Base-by-base conservation (phyloP, 352 stramenopile species). In the Globisporangium yorkense region DNA sequence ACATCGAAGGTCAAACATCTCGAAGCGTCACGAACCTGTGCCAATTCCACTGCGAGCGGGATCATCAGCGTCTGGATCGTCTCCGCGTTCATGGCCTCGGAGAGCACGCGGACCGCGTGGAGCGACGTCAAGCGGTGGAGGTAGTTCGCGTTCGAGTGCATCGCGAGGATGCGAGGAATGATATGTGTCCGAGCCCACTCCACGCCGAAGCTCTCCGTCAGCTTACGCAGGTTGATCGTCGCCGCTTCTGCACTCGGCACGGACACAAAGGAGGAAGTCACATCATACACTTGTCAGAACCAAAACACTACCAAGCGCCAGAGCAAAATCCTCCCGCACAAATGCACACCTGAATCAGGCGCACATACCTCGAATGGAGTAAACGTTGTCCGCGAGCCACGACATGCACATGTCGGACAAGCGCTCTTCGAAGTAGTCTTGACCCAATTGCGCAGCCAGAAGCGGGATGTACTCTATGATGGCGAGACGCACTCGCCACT, bases 381-480 rank as follows among this genome's bases (percentile, higher is more conserved):
- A 98, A 47, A 99, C 97, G 61, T 97, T 93, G 74, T 99, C 97
- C 6, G 84, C 76, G 18, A 99, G 77, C 96, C 97, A 99, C 27
- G 80, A 87, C 77, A 99, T 96, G 70, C 97, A 99, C 41, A 99
- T 79, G 31, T 86, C 79, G 6, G 87, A 75, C n/a, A 99, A 69
- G 48, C 96, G 86, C 56, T 98, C 93, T 62, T 97, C 92, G 59
- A 99, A 99, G 76, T 99, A 98, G 20, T 97, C 80, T 53, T 80
- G 81, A 16, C 96, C 97, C 18, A 99, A 77, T 58, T 99, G 94
- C 58, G 92, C 88, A 4, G 96, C 97, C 40, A 99, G 70, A 46
- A 98, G 74, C 41, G 97, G 97, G 58, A 99, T 98, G 73, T 99
- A 97, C 69, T 99, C 87, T 75, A 99, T 99, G 68, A 99, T 98